phyloP scores from a whole-genome alignment of 768 basidiomycete genomes.

The Amanita jacksonii region DNA sequence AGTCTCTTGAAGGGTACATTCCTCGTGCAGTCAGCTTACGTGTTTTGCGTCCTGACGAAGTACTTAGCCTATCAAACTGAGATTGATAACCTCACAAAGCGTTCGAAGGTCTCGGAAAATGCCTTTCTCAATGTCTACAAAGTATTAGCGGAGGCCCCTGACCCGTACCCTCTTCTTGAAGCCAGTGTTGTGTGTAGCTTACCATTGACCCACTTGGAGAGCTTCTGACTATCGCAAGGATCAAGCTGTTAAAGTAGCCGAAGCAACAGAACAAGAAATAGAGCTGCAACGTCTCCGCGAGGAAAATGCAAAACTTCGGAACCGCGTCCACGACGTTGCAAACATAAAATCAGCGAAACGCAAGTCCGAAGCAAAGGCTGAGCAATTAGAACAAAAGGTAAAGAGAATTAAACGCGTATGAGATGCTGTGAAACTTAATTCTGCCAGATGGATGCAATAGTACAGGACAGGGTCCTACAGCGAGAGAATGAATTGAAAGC shows the following conservation, averaged over 20 bases:
- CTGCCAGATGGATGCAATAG: constrained; percentile 85
- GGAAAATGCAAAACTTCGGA: constrained; percentile 77
- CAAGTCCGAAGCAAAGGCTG: constrained; percentile 63
- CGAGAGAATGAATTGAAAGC: constrained; percentile 97
- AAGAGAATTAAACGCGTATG: constrained; percentile 10
- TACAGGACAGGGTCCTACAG: constrained; percentile 78
- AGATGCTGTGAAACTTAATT: constrained; percentile 4
- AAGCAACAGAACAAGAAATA: constrained; percentile 65
- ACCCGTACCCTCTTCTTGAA: constrained; percentile 94
- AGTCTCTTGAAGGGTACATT: constrained; percentile 71
- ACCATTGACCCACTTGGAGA: not conserved
- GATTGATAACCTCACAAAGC: constrained; percentile 90
- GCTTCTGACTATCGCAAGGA: constrained; percentile 40
- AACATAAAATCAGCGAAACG: constrained; percentile 61
- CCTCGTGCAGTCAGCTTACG: not conserved
- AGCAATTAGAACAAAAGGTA: constrained; percentile 80
- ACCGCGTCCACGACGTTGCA: constrained; percentile 54
- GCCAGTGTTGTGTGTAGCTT: constrained; percentile 63
- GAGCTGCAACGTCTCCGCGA: constrained; percentile 67
- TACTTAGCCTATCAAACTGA: constrained; percentile 84
- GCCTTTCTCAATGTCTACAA: constrained; percentile 98
- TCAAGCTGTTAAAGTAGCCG: constrained; percentile 84
- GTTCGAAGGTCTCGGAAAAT: constrained; percentile 87
- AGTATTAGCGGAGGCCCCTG: constrained; percentile 91
- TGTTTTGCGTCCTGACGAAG: not conserved